These are phyloP conservation scores for Mucor piriformis DNA, from an alignment of 371 early-diverging fungal species.

Conservation along the genomic window DNA sequence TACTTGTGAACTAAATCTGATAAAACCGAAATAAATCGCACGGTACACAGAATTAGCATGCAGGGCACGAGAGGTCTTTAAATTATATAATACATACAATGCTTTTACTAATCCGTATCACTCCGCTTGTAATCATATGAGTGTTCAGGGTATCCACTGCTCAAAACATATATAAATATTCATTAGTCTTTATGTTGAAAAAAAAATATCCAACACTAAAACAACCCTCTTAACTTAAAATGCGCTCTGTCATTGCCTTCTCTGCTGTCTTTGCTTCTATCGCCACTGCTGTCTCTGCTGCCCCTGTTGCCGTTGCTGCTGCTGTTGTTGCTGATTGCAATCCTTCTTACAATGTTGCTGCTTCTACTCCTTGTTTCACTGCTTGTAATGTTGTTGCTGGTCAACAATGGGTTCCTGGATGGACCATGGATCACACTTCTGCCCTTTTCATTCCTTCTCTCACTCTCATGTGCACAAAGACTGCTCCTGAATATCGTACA, in stretches of 20 bases:
- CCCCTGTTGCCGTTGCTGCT: constrained; percentile 18
- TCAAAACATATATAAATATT: neutral
- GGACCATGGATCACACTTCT: constrained; percentile 33
- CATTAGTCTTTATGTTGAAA: no score
- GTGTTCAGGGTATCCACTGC: no score
- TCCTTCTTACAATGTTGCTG: constrained; percentile 31
- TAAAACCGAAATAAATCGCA: no score
- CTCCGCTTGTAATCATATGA: no score
- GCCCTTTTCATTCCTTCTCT: constrained; percentile 36
- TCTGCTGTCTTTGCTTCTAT: neutral
- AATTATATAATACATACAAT: no score
- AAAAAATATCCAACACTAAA: neutral
- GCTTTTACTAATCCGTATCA: no score
- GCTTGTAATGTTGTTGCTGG: constrained; percentile 34
- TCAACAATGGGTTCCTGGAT: constrained; percentile 10
- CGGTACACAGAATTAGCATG: no score
- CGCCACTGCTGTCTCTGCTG: constrained; percentile 16
- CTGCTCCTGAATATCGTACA: constrained; percentile 20
- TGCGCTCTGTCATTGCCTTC: neutral
- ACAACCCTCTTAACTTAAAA: neutral
- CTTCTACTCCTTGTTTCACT: constrained; percentile 30
- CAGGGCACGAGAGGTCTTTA: no score
- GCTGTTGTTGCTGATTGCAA: constrained; percentile 30
- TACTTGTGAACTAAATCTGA: no score
- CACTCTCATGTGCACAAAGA: constrained; percentile 28